These are phyloP conservation scores for Fusarium falciforme DNA, from an alignment of 2,329 filamentous ascomycete genomes.

Conservation along the genomic window DNA sequence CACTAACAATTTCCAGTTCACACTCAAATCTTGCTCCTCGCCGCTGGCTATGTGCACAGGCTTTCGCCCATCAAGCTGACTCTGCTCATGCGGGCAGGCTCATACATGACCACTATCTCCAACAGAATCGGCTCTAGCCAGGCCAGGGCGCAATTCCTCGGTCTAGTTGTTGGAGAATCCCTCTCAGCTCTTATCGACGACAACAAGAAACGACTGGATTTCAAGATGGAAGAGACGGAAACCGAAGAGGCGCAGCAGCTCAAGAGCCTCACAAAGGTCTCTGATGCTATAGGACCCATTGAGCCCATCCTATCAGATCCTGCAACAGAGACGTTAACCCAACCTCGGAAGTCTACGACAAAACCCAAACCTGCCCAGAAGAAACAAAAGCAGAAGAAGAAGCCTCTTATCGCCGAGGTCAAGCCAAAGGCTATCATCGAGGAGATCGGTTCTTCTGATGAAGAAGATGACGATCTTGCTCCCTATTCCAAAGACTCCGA, in stretches of 20 bases:
- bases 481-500: constrained; percentile 91
- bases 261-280: constrained; percentile 70
- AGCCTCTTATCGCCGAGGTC: constrained; percentile 43
- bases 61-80: constrained; percentile 73
- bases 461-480: constrained; percentile 74
- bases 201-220: constrained; percentile 79
- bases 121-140: constrained; percentile 86
- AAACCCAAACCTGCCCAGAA: constrained; percentile 15
- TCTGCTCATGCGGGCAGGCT: constrained; percentile 75
- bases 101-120: constrained; percentile 83
- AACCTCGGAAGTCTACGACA: constrained; percentile 1
- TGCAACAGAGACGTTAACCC: neutral
- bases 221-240: constrained; percentile 83
- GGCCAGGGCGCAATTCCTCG: constrained; percentile 79
- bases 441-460: constrained; percentile 71
- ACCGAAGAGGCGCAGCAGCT: constrained; percentile 81
- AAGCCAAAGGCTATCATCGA: constrained; percentile 67
- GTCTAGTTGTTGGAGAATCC: constrained; percentile 87
- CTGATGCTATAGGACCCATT: constrained; percentile 72
- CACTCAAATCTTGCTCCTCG: constrained; percentile 81
- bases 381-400: constrained; percentile 47
- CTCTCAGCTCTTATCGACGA: constrained; percentile 73
- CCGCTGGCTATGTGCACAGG: constrained; percentile 80
- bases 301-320: constrained; percentile 57
- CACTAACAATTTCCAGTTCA: constrained; percentile 68